Evolutionary conservation across 2,329 filamentous ascomycete species (phyloP), one percentile per base, ranked within the genome.

Genomic region (Cladosporium sp.): DNA sequence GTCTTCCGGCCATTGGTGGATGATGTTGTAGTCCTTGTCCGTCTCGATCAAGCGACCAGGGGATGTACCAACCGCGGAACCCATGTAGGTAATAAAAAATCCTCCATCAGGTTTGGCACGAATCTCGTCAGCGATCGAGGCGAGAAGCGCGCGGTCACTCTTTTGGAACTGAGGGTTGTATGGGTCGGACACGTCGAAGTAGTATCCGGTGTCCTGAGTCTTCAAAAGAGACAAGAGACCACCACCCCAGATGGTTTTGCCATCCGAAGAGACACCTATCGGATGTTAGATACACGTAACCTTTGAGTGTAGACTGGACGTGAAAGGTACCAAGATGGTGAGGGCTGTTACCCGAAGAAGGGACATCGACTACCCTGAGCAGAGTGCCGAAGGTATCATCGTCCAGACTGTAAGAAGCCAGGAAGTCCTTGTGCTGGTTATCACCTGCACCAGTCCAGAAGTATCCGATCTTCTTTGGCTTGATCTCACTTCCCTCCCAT

Each of bases 391-490:
- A 88, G 5, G 85, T 88, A 63, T 86, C 85, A 78, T 88, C 86
- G 68, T 88, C 86, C 5, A 88, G 80, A 72, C 82, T 85, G 73
- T 84, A 83, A 0, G 85, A 86, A 1, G 84, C 84, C 51, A 88
- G 74, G 74, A 88, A 88, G 68, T 88, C 81, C 70, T 65, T 83
- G 75, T 88, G 85, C 56, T 81, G 71, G 70, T 88, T 88, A 70
- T 88, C 85, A 39, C 84, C 86, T 36, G 86, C 79, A 21, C 82
- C 86, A 61, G 85, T 87, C 85, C 85, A 88, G 77, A 88, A 88
- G 76, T 88, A 88, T 0, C 85, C 86, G 72, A 88, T 85, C 79
- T 88, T 88, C 82, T 88, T 88, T 30, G 86, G 86, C 77, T 84
- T 84, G 72, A 88, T 82, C 66, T 84, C 77, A 72, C 83, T 84